Conservation (phyloP, 371 early-diverging fungal genomes). For the Thermomucor indicae-seudaticae region DNA sequence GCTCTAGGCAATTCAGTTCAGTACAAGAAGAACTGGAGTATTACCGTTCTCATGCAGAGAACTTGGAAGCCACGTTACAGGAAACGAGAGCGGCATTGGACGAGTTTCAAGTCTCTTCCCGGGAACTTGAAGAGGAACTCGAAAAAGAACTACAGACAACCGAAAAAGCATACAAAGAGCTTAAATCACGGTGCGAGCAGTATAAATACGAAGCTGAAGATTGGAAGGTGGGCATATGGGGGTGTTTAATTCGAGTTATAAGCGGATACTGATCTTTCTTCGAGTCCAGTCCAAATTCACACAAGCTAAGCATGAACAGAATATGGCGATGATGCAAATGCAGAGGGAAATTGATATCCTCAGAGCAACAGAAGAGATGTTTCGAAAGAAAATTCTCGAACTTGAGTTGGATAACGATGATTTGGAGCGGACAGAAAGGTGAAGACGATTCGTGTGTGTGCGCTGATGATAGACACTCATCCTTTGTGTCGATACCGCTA, state of each 20-base stretch:
- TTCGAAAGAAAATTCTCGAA: constrained; percentile 69
- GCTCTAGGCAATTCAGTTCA: constrained; percentile 47
- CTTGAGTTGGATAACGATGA: constrained; percentile 81
- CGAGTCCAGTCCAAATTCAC: constrained; percentile 33
- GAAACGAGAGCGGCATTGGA: constrained; percentile 59
- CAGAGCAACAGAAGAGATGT: constrained; percentile 67
- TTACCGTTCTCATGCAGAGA: constrained; percentile 46
- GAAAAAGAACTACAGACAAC: constrained; percentile 60
- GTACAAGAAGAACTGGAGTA: constrained; percentile 57
- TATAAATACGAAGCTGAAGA: constrained; percentile 62
- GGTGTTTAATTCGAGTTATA: background rate
- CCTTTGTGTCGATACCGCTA: constrained; percentile 10
- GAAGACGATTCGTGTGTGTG: background rate
- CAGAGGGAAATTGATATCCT: constrained; percentile 74
- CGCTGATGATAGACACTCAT: background rate
- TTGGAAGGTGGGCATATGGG: constrained; percentile 58
- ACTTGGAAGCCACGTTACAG: constrained; percentile 44
- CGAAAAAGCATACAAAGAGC: constrained; percentile 57
- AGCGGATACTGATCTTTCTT: background rate
- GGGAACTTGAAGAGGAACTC: constrained; percentile 62
- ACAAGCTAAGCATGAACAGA: constrained; percentile 55
- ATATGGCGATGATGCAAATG: constrained; percentile 60
- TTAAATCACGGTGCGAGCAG: constrained; percentile 54
- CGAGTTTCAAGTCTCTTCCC: constrained; percentile 59
- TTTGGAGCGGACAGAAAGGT: constrained; percentile 65